A percentile compares a stretch with the other conserved stretches of the same genome.
Conservation (phyloP, 2,329 filamentous ascomycete species). For the Eurotiales sp. region DNA sequence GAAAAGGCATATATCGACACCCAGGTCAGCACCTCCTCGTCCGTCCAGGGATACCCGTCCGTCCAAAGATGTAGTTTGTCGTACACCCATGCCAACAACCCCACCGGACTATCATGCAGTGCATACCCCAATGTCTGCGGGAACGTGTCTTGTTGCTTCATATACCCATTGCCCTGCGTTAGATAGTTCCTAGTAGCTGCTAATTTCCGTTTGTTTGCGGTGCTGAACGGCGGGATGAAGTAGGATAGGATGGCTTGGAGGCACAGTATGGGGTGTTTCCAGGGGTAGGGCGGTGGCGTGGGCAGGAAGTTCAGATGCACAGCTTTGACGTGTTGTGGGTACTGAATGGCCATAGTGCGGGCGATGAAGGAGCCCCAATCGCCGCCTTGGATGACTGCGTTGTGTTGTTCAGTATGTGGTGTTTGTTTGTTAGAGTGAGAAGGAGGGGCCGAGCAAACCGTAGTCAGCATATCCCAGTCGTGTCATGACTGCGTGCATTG, state of each 20-base stretch:
- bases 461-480: conserved; percentile 63
- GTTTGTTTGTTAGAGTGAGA: neutral
- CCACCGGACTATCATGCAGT: conserved; percentile 66
- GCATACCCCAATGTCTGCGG: conserved; percentile 70
- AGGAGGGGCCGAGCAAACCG: conserved; percentile 26
- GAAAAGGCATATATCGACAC: conserved; percentile 70
- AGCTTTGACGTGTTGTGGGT: conserved; percentile 55
- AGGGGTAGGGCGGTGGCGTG: conserved; percentile 47
- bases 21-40: conserved; percentile 75
- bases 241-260: conserved; percentile 23
- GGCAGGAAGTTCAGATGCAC: conserved; percentile 60
- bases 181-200: conserved; percentile 22
- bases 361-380: conserved; percentile 68
- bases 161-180: conserved; percentile 47
- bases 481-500: conserved; percentile 65
- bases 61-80: conserved; percentile 79
- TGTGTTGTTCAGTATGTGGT: neutral
- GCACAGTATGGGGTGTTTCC: conserved; percentile 55
- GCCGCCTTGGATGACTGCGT: conserved; percentile 54
- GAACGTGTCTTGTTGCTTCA: conserved; percentile 59
- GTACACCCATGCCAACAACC: conserved; percentile 71
- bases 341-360: conserved; percentile 57
- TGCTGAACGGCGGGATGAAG: conserved; percentile 25
- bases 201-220: conserved; percentile 21
- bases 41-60: conserved; percentile 67